Conservation (phyloP, 2,329 filamentous ascomycete species). For the Fusarium nanum region DNA sequence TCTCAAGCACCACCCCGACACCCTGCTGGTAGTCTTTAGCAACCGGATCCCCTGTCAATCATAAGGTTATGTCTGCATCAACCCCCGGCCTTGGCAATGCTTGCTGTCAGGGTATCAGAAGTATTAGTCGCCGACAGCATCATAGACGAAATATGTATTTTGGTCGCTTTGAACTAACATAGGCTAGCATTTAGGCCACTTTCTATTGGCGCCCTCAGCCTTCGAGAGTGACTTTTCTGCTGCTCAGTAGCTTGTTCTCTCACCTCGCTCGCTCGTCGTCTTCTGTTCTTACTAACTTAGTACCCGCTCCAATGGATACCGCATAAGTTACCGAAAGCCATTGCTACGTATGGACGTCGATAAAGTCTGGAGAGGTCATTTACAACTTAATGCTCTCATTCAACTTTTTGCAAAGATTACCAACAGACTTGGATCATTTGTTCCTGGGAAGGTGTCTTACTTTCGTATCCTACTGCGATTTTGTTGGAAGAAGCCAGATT, state of each 20-base stretch:
- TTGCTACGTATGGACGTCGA: background rate
- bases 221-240: background rate
- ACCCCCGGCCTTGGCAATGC: conserved; percentile 37
- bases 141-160: background rate
- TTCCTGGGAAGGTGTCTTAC: background rate
- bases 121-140: background rate
- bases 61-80: conserved; percentile 43
- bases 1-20: conserved; percentile 3
- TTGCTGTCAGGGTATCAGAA: conserved; percentile 19
- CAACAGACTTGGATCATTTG: background rate
- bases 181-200: background rate
- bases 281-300: conserved; percentile 8
- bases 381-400: background rate
- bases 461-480: conserved; percentile 6
- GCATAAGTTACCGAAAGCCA: background rate
- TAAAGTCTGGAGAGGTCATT: background rate
- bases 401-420: background rate
- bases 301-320: background rate
- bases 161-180: background rate
- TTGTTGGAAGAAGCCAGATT: conserved; percentile 29
- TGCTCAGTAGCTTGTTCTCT: conserved; percentile 25
- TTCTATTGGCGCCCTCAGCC: background rate
- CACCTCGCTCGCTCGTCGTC: conserved; percentile 6
- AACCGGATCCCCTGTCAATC: conserved; percentile 31
- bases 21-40: conserved; percentile 36